Evolutionary conservation across 2,329 filamentous ascomycete genomes (phyloP), one percentile per base, ranked within the genome.

Genomic region (Colletotrichum sp.): DNA sequence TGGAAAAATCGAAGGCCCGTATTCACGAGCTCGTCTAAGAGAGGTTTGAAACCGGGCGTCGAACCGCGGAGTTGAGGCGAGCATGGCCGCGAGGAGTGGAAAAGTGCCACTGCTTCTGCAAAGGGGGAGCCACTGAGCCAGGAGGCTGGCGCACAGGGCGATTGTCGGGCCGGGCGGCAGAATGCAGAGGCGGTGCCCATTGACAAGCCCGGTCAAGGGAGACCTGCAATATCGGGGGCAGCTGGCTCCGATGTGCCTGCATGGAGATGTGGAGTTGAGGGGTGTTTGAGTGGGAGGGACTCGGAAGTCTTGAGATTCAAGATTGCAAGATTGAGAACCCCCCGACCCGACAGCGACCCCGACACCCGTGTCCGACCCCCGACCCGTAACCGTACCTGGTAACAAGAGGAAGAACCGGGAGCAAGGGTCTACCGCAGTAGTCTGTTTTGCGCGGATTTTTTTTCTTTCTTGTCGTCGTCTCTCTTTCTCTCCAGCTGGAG

Each of bases 171-270:
- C 73, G 26, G 32, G 13, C 39, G 39, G 55, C 48, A 71, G 68
- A 55, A 39, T 69, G 70, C 43, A 14, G 28, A 64, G 43, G 67
- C 66, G 57, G 68, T 60, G 68, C 72, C 66, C 68, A 74, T 71
- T 74, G 61, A 66, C 13, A 14, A 55, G 28, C 48, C 48, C 28
- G 34, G 73, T 64, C 73, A 14, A 63, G 43, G 36, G 52, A 34
- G 32, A 63, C 73, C 73, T 75, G 73, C 64, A 75, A 75, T 75
- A 68, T 75, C 73, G 73, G 73, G 26, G 70, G 14, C 30, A 64
- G 64, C 73, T 68, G 57, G 64, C 48, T 75, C 73, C 73, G 73
- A 69, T 73, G 70, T 75, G 68, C 63, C 52, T 66, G 28, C 30
- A 60, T 73, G 70, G 64, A 73, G 70, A 75, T 36, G 64, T 75